A percentile compares a stretch with the other conserved stretches of the same genome.
These are phyloP conservation scores for Sporisorium reilianum DNA, from an alignment of 1,284 basidiomycete genomes.

Conservation along the genomic window DNA sequence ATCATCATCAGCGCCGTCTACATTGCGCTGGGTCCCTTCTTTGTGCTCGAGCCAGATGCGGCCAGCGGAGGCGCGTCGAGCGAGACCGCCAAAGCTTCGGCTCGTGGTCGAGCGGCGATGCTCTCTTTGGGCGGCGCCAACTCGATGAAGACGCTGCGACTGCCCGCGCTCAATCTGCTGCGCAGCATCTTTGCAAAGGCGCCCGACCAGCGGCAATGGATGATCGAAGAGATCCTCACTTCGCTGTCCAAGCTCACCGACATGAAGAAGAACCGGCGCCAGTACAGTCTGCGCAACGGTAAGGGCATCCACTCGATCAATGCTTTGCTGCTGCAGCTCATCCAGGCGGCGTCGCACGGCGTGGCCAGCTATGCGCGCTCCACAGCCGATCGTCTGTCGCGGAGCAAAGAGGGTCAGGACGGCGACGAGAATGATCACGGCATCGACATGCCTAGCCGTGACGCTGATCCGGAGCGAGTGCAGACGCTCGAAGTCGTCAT, in stretches of 20 bases:
- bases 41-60: constrained; percentile 76
- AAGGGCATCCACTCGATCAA: constrained; percentile 89
- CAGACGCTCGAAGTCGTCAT: constrained; percentile 38
- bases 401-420: constrained; percentile 11
- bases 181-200: constrained; percentile 86
- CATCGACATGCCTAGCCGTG: constrained; percentile 2
- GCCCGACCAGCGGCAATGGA: constrained; percentile 90
- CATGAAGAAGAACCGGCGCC: constrained; percentile 84
- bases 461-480: constrained; percentile 13
- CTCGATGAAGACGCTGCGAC: constrained; percentile 80
- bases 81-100: constrained; percentile 37
- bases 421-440: constrained; percentile 10
- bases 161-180: constrained; percentile 84
- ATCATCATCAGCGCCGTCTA: constrained; percentile 87
- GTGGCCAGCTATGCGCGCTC: constrained; percentile 29
- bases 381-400: constrained; percentile 36
- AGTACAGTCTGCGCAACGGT: constrained; percentile 73
- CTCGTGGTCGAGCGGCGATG: constrained; percentile 42
- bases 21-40: constrained; percentile 90
- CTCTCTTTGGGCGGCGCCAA: constrained; percentile 49
- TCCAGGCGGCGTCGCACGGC: constrained; percentile 79
- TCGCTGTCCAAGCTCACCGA: constrained; percentile 90
- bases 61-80: constrained; percentile 30
- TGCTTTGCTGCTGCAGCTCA: constrained; percentile 90
- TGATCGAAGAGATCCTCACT: constrained; percentile 92